A percentile compares a stretch with the other conserved stretches of the same genome.
Conservation (phyloP, 139 green algal genomes). For the Chlamydomonas eustigma region DNA sequence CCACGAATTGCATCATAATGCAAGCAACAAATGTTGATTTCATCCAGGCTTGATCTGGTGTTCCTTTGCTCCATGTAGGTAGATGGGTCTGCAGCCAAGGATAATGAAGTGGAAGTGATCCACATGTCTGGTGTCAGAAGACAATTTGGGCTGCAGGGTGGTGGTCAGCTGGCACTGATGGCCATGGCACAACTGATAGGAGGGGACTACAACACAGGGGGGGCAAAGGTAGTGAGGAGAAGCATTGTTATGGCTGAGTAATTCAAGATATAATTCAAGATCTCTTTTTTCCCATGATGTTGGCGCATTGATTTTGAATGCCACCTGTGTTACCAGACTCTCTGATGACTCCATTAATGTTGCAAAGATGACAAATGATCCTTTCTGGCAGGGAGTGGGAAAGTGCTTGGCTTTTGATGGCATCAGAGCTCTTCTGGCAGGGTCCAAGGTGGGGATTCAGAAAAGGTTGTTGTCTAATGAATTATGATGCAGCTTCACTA, state of each 20-base stretch:
- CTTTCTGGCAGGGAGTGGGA: conserved; percentile 20
- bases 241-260: background rate
- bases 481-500: no score
- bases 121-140: background rate
- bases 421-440: conserved; percentile 24
- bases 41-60: background rate
- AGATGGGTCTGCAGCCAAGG: background rate
- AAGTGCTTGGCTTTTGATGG: conserved; percentile 23
- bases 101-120: background rate
- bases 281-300: no score
- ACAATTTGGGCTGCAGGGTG: background rate
- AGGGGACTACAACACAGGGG: conserved; percentile 36
- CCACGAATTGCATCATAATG: no score
- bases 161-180: background rate
- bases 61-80: background rate
- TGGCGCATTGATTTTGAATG: no score
- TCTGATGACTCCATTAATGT: background rate
- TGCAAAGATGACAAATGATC: background rate
- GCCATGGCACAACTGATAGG: conserved; percentile 27
- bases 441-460: conserved; percentile 24
- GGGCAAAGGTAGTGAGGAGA: conserved; percentile 15
- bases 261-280: no score
- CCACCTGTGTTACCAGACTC: background rate
- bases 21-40: background rate
- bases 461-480: no score